phyloP scores from a whole-genome alignment of 495 filamentous ascomycete genomes.

The Podospora fimiseda region DNA sequence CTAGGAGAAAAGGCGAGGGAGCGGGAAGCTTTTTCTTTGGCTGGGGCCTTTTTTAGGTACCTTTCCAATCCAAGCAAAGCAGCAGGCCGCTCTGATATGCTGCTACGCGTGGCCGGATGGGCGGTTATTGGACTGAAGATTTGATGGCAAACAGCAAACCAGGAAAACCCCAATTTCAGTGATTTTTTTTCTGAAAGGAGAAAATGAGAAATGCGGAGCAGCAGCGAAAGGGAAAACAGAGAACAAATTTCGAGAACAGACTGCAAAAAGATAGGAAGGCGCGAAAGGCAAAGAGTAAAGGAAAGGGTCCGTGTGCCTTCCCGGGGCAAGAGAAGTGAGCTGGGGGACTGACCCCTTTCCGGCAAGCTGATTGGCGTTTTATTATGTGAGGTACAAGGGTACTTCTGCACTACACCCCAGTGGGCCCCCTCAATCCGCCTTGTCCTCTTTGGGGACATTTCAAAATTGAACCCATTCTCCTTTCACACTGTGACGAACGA shows the following conservation, averaged over 20 bases:
- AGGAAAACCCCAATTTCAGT: neutral
- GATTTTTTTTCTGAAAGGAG: neutral
- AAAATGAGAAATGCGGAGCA: neutral
- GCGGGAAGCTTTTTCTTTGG: neutral
- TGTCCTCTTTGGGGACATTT: conserved; percentile 10
- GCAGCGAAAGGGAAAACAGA: neutral
- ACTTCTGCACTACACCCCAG: conserved; percentile 6
- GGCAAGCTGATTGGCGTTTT: conserved; percentile 20
- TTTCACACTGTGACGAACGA: conserved; percentile 7
- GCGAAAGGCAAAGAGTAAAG: conserved; percentile 1
- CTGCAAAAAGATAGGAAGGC: neutral
- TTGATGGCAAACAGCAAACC: too few species aligned
- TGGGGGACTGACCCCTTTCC: conserved; percentile 5
- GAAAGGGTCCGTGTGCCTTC: conserved; percentile 24
- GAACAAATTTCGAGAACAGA: too few species aligned
- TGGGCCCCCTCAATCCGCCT: conserved; percentile 10
- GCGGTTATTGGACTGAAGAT: neutral
- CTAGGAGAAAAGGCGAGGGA: too few species aligned
- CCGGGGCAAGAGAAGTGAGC: conserved; percentile 10
- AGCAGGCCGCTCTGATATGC: too few species aligned
- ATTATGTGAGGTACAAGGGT: conserved; percentile 7
- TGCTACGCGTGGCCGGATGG: neutral
- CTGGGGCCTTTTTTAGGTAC: neutral
- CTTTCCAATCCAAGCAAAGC: neutral
- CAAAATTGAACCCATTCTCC: neutral